Base-by-base conservation (phyloP, 2,329 filamentous ascomycete genomes). In the Pseudocercospora macadamiae region DNA sequence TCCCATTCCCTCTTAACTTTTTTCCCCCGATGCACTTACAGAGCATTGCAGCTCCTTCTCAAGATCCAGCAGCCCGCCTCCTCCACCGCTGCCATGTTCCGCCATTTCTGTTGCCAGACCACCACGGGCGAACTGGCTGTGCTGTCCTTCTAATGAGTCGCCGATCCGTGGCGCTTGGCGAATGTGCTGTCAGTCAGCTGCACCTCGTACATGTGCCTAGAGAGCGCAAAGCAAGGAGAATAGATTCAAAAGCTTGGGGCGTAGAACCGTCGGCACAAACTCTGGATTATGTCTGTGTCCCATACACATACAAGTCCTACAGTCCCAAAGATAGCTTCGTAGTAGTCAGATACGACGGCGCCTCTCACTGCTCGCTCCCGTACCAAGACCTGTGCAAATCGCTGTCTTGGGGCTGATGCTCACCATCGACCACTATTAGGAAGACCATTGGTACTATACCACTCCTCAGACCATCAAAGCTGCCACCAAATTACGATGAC, bases 11-110 rank as follows among this genome's bases (percentile, higher is more conserved):
- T n/a, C n/a, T n/a, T n/a, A n/a, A n/a, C n/a, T n/a, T n/a, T n/a
- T n/a, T n/a, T n/a, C 32, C 16, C 30, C n/a, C 42, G 23, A 26
- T 26, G 9, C 42, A 85, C 89, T 79, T 83, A 96, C 93, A 73
- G 93, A 96, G 80, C 93, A 97, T 54, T 89, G 93, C 78, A 97
- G 81, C 83, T 99, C 95, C 76, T 89, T 93, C 79, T 97, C 95
- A 68, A 97, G 82, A 75, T 96, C 91, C 45, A 70, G 34, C 32
- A 69, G 54, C 14, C 64, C 60, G 23, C 42, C 23, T 10, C 42
- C 9, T n/a, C 53, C 51, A 12, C 44, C 47, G 18, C 30, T 44
- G n/a, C 47, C 51, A 14, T 32, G 51, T 26, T 26, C 56, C 44
- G 55, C 56, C 63, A 59, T 62, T 14, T 26, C 25, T 42, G 23